Evolutionary conservation across 1,139 yeast genomes (phyloP), one percentile per base, ranked within the genome.

Genomic region (Pichia sp.): DNA sequence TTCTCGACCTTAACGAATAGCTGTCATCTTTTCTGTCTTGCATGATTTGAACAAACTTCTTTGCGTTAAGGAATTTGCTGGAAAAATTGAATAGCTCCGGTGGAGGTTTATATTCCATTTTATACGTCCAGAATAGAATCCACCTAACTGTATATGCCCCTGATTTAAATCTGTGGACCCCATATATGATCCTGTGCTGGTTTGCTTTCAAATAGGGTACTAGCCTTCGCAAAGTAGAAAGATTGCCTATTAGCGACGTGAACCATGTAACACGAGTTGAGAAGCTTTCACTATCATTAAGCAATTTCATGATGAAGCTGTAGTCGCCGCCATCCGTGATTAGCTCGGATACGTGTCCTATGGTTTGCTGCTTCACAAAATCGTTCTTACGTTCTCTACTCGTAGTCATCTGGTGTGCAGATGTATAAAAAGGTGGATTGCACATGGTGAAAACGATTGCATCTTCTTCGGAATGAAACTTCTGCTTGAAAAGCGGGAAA

Each of bases 341-440:
- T 40, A 77, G 62, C 54, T 76, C 81, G 34, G 57, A 41, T 3
- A 4, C 4, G 19, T 50, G 51, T 5, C 56, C 57, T 3, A 42
- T 29, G 10, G 52, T 53, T 11, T 8, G 13, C 4, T 7, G 8
- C 42, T 47, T 50, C 26, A 31, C 8, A 32, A 57, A 13, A 44
- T 53, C 10, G 64, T 65, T 2, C 54, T 30, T 34, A n/a, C 19
- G 42, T 45, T 62, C 62, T 26, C 30, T 19, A n/a, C 54, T n/a
- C 57, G 47, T 10, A 15, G 16, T 55, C 59, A 75, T 55, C 44
- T 75, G 79, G 1, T 62, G 64, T 1, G 36, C 23, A 1, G 72
- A 67, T 2, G 61, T 57, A 58, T 75, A 77, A 54, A 77, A 77
- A 1, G 81, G 81, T 11, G 81, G 81, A 55, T 77, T 77, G 57